phyloP scores from a whole-genome alignment of 352 stramenopile species.

The Globisporangium ultimum region DNA sequence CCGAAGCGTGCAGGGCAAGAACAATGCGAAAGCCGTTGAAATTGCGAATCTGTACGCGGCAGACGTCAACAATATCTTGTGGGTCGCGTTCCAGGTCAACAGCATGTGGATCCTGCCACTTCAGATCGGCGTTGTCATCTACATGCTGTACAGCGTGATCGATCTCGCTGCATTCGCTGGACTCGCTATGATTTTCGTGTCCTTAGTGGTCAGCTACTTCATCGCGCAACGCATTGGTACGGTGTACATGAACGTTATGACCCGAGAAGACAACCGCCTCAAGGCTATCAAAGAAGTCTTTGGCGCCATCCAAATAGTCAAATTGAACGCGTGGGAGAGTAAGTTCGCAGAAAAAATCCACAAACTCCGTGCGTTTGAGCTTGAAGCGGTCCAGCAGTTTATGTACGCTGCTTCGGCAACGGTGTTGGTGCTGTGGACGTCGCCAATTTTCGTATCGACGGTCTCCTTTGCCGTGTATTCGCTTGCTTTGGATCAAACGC shows the following conservation, averaged over 20 bases:
- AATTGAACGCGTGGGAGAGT: slow-evolving; percentile 90
- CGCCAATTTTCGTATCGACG: slow-evolving; percentile 21
- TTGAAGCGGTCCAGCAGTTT: slow-evolving; percentile 47
- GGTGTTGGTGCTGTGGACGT: slow-evolving; percentile 37
- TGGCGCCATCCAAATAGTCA: slow-evolving; percentile 93
- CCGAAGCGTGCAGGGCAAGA: slow-evolving; percentile 15
- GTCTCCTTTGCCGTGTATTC: slow-evolving; percentile 35
- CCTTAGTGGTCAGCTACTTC: slow-evolving; percentile 31
- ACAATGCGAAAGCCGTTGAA: slow-evolving; percentile 34
- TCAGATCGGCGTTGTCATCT: slow-evolving; percentile 28
- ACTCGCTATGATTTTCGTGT: slow-evolving; percentile 26
- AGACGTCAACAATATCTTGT: slow-evolving; percentile 68
- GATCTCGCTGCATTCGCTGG: slow-evolving; percentile 34
- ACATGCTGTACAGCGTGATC: slow-evolving; percentile 39
- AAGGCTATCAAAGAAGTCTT: slow-evolving; percentile 91
- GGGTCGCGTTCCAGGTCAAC: slow-evolving; percentile 63
- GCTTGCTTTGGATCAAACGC: slow-evolving; percentile 20
- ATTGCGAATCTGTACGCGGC: slow-evolving; percentile 93
- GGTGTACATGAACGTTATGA: slow-evolving; percentile 75
- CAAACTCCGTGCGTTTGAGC: slow-evolving; percentile 45
- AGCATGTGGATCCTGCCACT: slow-evolving; percentile 37
- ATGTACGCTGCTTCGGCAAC: slow-evolving; percentile 42
- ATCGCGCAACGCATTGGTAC: slow-evolving; percentile 41
- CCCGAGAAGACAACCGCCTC: slow-evolving; percentile 83
- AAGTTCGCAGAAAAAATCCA: slow-evolving; percentile 68